phyloP scores from a whole-genome alignment of 176 grass and related monocot genomes.

The Raddia guianensis region DNA sequence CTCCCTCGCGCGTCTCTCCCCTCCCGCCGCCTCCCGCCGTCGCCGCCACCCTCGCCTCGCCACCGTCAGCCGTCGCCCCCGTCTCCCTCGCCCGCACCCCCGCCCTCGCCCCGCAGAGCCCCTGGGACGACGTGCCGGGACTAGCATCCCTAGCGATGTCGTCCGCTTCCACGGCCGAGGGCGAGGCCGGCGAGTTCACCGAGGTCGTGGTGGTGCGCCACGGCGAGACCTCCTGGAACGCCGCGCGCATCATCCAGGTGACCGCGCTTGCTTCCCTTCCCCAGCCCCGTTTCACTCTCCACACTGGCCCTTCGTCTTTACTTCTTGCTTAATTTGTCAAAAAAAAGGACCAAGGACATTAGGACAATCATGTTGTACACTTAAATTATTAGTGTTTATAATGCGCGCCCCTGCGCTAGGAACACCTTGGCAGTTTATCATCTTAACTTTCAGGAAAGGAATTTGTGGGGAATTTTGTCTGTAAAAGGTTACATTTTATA shows the following conservation, averaged over 20 bases:
- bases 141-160: slow-evolving; percentile 15
- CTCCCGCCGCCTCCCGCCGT: background rate
- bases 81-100: background rate
- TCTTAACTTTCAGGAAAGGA: background rate
- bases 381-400: background rate
- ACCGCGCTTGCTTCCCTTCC: background rate
- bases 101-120: background rate
- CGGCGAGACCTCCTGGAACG: slow-evolving; percentile 83
- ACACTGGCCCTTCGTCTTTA: slow-evolving; percentile 4
- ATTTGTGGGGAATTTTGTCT: background rate
- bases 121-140: background rate
- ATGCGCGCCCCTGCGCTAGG: too few relatives aligned
- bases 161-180: slow-evolving; percentile 30
- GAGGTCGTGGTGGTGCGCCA: slow-evolving; percentile 81
- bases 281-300: background rate
- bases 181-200: slow-evolving; percentile 42
- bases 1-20: background rate
- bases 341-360: background rate
- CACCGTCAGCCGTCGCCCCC: background rate
- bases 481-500: background rate
- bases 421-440: background rate
- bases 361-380: background rate
- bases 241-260: slow-evolving; percentile 77
- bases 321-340: background rate
- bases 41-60: background rate